A percentile compares a stretch with the other conserved stretches of the same genome.
Conservation (phyloP, 768 basidiomycete genomes). For the Russula brevipes region DNA sequence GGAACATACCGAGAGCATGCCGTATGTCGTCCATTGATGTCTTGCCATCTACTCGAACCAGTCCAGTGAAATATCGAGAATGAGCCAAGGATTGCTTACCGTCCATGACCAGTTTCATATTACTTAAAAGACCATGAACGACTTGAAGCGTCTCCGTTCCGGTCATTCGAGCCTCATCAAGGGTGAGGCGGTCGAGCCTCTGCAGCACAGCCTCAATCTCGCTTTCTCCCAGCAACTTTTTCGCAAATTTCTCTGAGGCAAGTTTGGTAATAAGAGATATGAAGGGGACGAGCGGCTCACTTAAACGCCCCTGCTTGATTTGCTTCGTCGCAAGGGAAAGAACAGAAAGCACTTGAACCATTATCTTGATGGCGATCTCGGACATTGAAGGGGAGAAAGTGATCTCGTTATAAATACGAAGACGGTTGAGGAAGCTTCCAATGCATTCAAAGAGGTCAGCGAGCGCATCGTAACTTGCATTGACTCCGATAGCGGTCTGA, state of each 20-base stretch:
- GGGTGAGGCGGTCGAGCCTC: not conserved
- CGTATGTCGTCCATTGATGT: not conserved
- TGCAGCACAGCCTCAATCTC: not conserved
- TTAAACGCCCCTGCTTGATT: not conserved
- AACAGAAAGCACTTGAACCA: not conserved
- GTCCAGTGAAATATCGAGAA: not conserved
- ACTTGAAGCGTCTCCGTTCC: not conserved
- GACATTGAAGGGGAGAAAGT: not conserved
- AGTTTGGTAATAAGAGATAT: not conserved
- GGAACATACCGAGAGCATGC: not conserved
- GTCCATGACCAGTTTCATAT: not conserved
- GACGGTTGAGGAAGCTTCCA: not conserved
- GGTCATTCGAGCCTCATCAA: not conserved
- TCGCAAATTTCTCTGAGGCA: not conserved
- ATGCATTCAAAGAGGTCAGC: slow-evolving; percentile 1
- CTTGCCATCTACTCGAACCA: not conserved
- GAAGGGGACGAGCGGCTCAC: not conserved
- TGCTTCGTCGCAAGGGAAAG: slow-evolving; percentile 1
- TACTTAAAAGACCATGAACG: not conserved
- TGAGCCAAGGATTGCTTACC: not conserved
- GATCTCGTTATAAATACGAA: not conserved
- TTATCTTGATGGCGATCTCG: not conserved
- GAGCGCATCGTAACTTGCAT: not conserved
- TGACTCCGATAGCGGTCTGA: not conserved
- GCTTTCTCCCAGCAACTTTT: not conserved